Evolutionary conservation across 83 land plant genomes (phyloP), one percentile per base, ranked within the genome.

Genomic region (Isoetes engelmannii): DNA sequence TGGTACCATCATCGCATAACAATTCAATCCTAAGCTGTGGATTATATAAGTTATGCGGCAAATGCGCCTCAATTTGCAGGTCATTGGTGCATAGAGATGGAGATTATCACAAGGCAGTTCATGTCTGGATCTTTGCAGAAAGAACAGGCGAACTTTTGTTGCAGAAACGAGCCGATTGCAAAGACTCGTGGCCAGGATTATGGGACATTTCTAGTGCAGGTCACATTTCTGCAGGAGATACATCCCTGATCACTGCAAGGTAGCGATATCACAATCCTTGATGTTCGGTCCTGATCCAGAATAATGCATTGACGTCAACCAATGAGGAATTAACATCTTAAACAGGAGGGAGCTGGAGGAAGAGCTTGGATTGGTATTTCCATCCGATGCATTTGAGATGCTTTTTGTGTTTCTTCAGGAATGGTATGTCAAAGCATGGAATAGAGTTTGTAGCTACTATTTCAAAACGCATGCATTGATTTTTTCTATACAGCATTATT

Each of bases 171-270:
- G 91, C 96, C 47, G 91, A 92, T 76, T 80, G 82, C 75, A 92
- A 92, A 77, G 92, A 89, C 67, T 92, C 97, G 4, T 89, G 92
- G 92, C 92, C 97, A 13, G 96, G 97, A 45, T 42, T 75, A 60
- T 92, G 97, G 97, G 97, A 92, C 72, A 84, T 87, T 53, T 92
- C 97, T 49, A 83, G 92, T 75, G 97, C 97, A 18, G 97, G 97
- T 12, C 97, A 92, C 61, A 84, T 92, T n/a, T 83, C 97, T 60
- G 92, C 97, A 55, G 97, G 97, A 9, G 96, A 84, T 63, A 85
- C 96, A 9, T 89, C 97, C 45, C 85, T 92, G 53, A 37, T 79
- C 7, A 69, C 89, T 48, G 97, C 92, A 37, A 85, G 86, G 97
- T 86, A 70, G 48, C 19, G 37, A 28, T 28, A 28, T 28, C 37